A percentile compares a stretch with the other conserved stretches of the same genome.
phyloP scores from a whole-genome alignment of 768 basidiomycete species.

The Melanogaster broomeanus region DNA sequence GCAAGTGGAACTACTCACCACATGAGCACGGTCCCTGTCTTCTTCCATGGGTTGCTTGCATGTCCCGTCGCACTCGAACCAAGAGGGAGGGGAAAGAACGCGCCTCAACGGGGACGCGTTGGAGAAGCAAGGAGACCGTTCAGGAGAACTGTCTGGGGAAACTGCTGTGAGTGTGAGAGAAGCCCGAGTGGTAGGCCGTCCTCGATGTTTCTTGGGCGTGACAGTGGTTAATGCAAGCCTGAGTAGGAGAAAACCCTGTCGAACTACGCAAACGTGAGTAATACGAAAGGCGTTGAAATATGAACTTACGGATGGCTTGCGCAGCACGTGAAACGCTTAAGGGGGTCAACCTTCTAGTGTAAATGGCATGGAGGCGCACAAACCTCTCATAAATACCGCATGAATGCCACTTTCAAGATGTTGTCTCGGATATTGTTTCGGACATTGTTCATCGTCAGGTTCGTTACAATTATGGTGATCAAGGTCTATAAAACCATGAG shows the following conservation, averaged over 20 bases:
- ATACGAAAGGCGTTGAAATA: background rate
- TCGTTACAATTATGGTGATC: slow-evolving; percentile 29
- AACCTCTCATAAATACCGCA: slow-evolving; percentile 9
- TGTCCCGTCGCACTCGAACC: slow-evolving; percentile 18
- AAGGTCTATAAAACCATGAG: slow-evolving; percentile 18
- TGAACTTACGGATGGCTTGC: slow-evolving; percentile 9
- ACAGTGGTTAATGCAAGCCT: background rate
- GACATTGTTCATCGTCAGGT: background rate
- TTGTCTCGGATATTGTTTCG: background rate
- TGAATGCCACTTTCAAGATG: no score
- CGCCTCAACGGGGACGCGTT: slow-evolving; percentile 2
- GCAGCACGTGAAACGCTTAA: slow-evolving; percentile 3
- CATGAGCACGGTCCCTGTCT: slow-evolving; percentile 14
- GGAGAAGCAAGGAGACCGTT: slow-evolving; percentile 9
- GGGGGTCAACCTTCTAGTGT: background rate
- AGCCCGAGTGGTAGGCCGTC: slow-evolving; percentile 12
- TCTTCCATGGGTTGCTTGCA: slow-evolving; percentile 7
- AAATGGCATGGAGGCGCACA: background rate
- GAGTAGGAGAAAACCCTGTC: background rate
- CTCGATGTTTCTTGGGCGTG: slow-evolving; percentile 3
- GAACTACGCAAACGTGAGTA: slow-evolving; percentile 5
- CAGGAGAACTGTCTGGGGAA: slow-evolving; percentile 20
- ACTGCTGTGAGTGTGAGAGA: slow-evolving; percentile 10
- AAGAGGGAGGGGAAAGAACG: slow-evolving; percentile 21
- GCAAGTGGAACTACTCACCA: slow-evolving; percentile 18